Evolutionary conservation across 352 stramenopile species (phyloP).

Genomic region (Globisporangium irregulare): DNA sequence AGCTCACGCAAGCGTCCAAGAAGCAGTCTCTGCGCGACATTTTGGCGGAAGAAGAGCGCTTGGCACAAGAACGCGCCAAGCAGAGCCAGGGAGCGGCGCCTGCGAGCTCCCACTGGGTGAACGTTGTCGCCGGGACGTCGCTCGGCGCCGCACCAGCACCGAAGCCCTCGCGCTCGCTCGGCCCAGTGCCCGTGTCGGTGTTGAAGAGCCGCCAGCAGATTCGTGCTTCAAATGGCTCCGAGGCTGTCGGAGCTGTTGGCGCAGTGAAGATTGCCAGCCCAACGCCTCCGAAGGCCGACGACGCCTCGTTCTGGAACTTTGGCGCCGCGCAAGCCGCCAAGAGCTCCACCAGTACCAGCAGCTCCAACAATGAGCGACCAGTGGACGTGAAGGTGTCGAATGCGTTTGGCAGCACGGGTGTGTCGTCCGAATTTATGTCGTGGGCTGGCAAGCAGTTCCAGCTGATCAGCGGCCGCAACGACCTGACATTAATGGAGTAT

Average conservation of each 20-base stretch:
- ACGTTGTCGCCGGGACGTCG: constrained; percentile 72
- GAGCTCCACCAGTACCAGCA: not conserved
- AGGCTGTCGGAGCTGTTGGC: constrained; percentile 9
- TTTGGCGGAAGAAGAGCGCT: constrained; percentile 74
- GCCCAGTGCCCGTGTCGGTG: constrained; percentile 75
- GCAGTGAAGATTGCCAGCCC: constrained; percentile 22
- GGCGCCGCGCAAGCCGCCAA: constrained; percentile 37
- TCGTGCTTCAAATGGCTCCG: constrained; percentile 35
- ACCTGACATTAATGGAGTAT: constrained; percentile 91
- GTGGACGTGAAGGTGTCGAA: constrained; percentile 24
- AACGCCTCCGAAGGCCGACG: constrained; percentile 45
- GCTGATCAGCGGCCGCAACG: constrained; percentile 63
- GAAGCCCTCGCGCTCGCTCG: constrained; percentile 56
- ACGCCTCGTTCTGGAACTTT: constrained; percentile 88
- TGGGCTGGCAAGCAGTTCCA: constrained; percentile 83
- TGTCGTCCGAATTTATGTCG: constrained; percentile 72
- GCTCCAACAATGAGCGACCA: not conserved
- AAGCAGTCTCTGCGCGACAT: constrained; percentile 80
- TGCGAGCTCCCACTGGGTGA: constrained; percentile 78
- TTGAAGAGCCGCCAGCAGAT: constrained; percentile 72
- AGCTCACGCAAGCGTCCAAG: constrained; percentile 23
- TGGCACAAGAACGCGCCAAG: constrained; percentile 65
- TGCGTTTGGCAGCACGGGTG: constrained; percentile 45
- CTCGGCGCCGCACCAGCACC: constrained; percentile 32
- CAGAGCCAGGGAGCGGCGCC: constrained; percentile 30